These are phyloP conservation scores for Myriangium duriaei DNA, from an alignment of 2,329 filamentous ascomycete species.

Conservation along the genomic window DNA sequence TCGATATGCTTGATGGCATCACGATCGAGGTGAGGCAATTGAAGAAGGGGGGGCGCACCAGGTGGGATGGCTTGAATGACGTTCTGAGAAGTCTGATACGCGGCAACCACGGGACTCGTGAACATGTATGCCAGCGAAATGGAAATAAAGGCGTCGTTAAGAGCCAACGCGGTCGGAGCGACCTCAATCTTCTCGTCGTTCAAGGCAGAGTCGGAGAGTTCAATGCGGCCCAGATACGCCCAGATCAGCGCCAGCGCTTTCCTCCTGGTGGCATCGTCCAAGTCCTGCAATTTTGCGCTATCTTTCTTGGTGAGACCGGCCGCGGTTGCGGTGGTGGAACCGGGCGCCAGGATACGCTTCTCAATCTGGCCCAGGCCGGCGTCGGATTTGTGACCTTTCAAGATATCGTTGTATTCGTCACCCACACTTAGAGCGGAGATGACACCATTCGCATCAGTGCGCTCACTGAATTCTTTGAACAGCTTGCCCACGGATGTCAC, in stretches of 20 bases:
- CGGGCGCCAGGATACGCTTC: conserved; percentile 58
- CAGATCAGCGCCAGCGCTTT: conserved; percentile 85
- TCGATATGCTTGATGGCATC: conserved; percentile 52
- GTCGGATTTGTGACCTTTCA: conserved; percentile 69
- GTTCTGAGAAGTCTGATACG: conserved; percentile 72
- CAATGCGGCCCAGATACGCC: conserved; percentile 84
- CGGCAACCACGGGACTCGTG: conserved; percentile 66
- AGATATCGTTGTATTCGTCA: conserved; percentile 66
- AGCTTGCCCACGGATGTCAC: conserved; percentile 89
- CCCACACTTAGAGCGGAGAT: conserved; percentile 72
- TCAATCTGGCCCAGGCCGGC: conserved; percentile 73
- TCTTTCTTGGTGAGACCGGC: conserved; percentile 59
- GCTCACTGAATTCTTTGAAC: conserved; percentile 84
- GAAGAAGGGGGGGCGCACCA: conserved; percentile 72
- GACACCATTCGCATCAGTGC: conserved; percentile 67
- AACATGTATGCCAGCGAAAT: conserved; percentile 82
- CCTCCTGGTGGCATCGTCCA: conserved; percentile 68
- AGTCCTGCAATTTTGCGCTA: conserved; percentile 59
- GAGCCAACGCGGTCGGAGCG: conserved; percentile 69
- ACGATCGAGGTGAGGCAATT: conserved; percentile 76
- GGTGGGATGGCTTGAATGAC: conserved; percentile 83
- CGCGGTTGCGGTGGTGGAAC: conserved; percentile 39
- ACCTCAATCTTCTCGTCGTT: conserved; percentile 82
- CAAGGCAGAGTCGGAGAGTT: conserved; percentile 64
- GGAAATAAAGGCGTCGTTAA: conserved; percentile 77